Conservation (phyloP, 208 protist species). For the Trypanosoma scelopori region DNA sequence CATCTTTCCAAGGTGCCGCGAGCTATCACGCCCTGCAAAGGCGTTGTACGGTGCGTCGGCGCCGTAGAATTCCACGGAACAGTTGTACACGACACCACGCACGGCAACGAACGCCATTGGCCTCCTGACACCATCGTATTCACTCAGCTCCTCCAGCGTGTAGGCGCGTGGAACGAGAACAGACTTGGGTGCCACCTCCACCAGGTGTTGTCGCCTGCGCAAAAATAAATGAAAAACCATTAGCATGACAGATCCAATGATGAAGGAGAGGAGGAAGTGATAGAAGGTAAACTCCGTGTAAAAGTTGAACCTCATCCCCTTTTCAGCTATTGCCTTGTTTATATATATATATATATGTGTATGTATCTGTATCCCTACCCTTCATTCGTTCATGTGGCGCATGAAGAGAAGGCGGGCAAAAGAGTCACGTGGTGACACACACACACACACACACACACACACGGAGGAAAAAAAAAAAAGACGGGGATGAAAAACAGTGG, state of each 20-base stretch:
- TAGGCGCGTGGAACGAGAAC: slow-evolving; percentile 74
- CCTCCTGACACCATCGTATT: slow-evolving; percentile 69
- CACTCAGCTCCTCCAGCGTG: slow-evolving; percentile 73
- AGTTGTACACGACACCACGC: slow-evolving; percentile 88
- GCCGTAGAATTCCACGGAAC: slow-evolving; percentile 74
- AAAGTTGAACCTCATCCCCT: slow-evolving; percentile 19
- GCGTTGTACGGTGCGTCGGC: slow-evolving; percentile 75
- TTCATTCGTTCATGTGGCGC: too few species aligned
- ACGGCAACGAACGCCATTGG: slow-evolving; percentile 76
- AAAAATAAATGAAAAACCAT: slow-evolving; percentile 27
- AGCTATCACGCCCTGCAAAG: slow-evolving; percentile 85
- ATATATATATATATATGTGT: neutral
- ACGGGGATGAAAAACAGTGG: too few species aligned
- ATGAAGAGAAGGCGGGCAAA: too few species aligned
- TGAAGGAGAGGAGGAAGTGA: slow-evolving; percentile 24
- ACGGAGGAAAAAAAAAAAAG: too few species aligned
- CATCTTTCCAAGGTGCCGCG: slow-evolving; percentile 83
- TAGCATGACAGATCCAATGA: slow-evolving; percentile 9
- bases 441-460: too few species aligned
- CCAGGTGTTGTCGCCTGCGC: slow-evolving; percentile 40
- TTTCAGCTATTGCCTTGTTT: neutral
- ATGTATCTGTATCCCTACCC: too few species aligned
- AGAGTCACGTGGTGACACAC: too few species aligned
- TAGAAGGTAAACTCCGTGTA: slow-evolving; percentile 17
- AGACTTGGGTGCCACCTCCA: slow-evolving; percentile 39